These are phyloP conservation scores for Starmerella geochares DNA, from an alignment of 805 yeast genomes.

Conservation along the genomic window DNA sequence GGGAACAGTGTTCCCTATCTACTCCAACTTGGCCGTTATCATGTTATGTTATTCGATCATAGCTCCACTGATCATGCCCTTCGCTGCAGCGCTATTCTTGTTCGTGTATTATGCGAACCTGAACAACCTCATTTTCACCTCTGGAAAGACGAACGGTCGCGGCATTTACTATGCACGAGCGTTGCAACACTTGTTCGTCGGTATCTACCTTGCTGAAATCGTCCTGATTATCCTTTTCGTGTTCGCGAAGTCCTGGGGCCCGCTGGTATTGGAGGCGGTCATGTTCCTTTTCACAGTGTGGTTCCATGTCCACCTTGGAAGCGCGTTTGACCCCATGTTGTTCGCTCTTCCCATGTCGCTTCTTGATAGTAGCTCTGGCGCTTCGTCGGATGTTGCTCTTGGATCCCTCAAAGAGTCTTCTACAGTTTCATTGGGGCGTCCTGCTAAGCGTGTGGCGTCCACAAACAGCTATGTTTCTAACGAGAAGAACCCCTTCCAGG, in stretches of 20 bases:
- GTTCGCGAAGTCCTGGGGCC: constrained; percentile 94
- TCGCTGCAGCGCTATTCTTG: constrained; percentile 60
- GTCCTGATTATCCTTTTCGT: constrained; percentile 78
- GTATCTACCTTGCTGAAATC: constrained; percentile 77
- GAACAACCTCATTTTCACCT: constrained; percentile 67
- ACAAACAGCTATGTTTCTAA: not conserved
- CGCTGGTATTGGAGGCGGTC: constrained; percentile 64
- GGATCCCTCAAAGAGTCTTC: not conserved
- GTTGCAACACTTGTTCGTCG: constrained; percentile 75
- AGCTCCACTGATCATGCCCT: constrained; percentile 72
- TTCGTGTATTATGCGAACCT: constrained; percentile 66
- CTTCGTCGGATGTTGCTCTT: not conserved
- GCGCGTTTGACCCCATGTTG: constrained; percentile 57
- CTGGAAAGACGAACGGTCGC: constrained; percentile 54
- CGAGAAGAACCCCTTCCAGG: not conserved
- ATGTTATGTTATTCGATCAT: constrained; percentile 67
- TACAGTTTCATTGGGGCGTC: not conserved
- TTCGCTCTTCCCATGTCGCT: constrained; percentile 32
- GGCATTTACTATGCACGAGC: constrained; percentile 86
- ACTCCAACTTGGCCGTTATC: constrained; percentile 65
- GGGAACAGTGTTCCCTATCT: constrained; percentile 74
- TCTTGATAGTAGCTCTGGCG: constrained; percentile 6
- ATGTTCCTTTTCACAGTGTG: constrained; percentile 56
- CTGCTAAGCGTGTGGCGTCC: not conserved
- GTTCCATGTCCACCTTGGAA: constrained; percentile 52